Percentiles rank a stretch among this genome's conserved stretches.
These are phyloP conservation scores for Mycena sp. DNA, from an alignment of 1,284 basidiomycete species.

Conservation along the genomic window DNA sequence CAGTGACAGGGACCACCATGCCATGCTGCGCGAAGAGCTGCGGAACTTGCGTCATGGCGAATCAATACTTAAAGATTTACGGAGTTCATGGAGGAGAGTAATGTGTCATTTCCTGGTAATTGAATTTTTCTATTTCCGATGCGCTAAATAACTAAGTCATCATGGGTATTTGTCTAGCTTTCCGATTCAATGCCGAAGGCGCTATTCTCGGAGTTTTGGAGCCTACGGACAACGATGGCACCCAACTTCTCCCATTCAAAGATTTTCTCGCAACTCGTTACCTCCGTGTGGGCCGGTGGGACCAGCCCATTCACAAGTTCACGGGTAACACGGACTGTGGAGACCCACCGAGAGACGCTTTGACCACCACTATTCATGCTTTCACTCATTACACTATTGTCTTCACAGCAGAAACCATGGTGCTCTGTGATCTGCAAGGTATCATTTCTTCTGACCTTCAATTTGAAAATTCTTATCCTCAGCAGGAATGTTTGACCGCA, in stretches of 20 bases:
- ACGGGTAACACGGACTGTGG: neutral
- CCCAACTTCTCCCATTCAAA: neutral
- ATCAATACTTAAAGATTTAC: neutral
- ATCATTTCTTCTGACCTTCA: neutral
- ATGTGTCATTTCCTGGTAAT: neutral
- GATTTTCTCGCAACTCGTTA: neutral
- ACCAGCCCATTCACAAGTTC: neutral
- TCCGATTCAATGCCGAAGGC: neutral
- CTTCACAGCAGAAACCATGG: neutral
- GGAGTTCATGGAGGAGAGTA: neutral
- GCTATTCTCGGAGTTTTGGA: no score
- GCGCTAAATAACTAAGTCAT: neutral
- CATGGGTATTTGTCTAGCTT: neutral
- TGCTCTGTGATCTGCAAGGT: neutral
- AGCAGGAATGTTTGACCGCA: neutral
- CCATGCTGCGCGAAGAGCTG: constrained; percentile 1
- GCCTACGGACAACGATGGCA: neutral
- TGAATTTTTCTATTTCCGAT: neutral
- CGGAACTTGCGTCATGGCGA: neutral
- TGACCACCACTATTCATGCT: neutral
- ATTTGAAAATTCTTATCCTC: neutral
- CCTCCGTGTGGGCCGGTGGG: neutral
- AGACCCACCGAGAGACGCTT: neutral
- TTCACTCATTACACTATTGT: neutral
- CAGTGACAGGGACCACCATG: neutral